Conservation (phyloP, 2,329 filamentous ascomycete species). For the Thermoascus crustaceus region DNA sequence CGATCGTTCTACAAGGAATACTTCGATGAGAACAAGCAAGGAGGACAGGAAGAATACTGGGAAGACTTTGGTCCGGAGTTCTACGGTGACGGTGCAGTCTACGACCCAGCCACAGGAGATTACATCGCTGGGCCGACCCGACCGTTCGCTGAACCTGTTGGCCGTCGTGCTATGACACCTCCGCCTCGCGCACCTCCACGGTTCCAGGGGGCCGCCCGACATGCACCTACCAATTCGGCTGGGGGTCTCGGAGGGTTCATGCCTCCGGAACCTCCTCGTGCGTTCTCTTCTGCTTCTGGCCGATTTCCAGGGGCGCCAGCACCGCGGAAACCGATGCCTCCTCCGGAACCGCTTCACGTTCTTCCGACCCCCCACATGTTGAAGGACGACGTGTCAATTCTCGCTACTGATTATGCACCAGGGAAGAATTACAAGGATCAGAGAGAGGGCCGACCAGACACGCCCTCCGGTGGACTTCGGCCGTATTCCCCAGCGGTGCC, state of each 20-base stretch:
- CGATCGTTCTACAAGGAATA: slow-evolving; percentile 99
- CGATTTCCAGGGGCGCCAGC: slow-evolving; percentile 34
- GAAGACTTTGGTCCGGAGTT: slow-evolving; percentile 69
- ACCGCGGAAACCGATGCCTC: slow-evolving; percentile 56
- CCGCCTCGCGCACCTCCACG: slow-evolving; percentile 63
- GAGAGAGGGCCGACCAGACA: slow-evolving; percentile 58
- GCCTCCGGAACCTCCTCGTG: slow-evolving; percentile 46
- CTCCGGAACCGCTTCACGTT: slow-evolving; percentile 63
- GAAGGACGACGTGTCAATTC: slow-evolving; percentile 71
- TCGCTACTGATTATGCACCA: slow-evolving; percentile 78
- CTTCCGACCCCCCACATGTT: slow-evolving; percentile 81
- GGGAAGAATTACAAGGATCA: slow-evolving; percentile 59
- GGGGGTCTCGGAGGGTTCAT: slow-evolving; percentile 30
- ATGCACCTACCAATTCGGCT: slow-evolving; percentile 40
- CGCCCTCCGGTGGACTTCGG: slow-evolving; percentile 48
- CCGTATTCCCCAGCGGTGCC: slow-evolving; percentile 69
- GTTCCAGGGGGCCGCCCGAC: slow-evolving; percentile 39
- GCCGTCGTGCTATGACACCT: slow-evolving; percentile 90
- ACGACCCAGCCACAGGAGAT: slow-evolving; percentile 40
- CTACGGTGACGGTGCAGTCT: slow-evolving; percentile 55
- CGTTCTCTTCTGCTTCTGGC: slow-evolving; percentile 56
- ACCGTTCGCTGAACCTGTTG: slow-evolving; percentile 75
- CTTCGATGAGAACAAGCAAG: slow-evolving; percentile 72
- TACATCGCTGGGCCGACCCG: slow-evolving; percentile 27
- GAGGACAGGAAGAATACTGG: slow-evolving; percentile 50